phyloP scores from a whole-genome alignment of 805 yeast genomes.

The Saccharomyces cerevisiae region DNA sequence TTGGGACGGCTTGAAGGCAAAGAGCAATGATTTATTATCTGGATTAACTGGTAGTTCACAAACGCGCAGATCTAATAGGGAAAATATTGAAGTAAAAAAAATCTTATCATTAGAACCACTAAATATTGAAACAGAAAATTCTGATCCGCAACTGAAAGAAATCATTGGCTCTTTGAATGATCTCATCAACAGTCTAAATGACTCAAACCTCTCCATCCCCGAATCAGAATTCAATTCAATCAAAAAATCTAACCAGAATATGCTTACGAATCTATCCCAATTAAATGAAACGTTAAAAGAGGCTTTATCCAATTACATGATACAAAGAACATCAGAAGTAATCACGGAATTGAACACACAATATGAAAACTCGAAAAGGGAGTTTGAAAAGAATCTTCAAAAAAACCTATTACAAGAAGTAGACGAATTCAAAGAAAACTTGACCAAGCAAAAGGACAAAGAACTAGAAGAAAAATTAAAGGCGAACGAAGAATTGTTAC shows the following conservation, averaged over 20 bases:
- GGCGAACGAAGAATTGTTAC: conserved; percentile 55
- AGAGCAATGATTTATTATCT: conserved; percentile 18
- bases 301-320: conserved; percentile 9
- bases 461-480: conserved; percentile 57
- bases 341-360: conserved; percentile 17
- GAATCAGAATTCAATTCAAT: conserved; percentile 13
- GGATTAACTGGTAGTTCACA: conserved; percentile 18
- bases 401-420: conserved; percentile 52
- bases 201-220: conserved; percentile 25
- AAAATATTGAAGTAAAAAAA: not conserved
- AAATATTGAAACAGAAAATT: not conserved
- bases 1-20: conserved; percentile 18
- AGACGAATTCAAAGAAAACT: conserved; percentile 48
- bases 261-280: conserved; percentile 9
- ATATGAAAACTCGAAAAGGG: conserved; percentile 18
- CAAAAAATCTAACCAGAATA: conserved; percentile 8
- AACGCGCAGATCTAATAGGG: conserved; percentile 3
- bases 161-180: conserved; percentile 28
- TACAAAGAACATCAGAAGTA: conserved; percentile 12
- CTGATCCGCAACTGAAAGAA: conserved; percentile 9
- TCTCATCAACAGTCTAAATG: conserved; percentile 31
- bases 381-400: conserved; percentile 50
- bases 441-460: conserved; percentile 51
- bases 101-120: not conserved
- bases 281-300: conserved; percentile 12